Evolutionary conservation across 768 basidiomycete genomes (phyloP).

Genomic region (Mycena olivaceomarginata): DNA sequence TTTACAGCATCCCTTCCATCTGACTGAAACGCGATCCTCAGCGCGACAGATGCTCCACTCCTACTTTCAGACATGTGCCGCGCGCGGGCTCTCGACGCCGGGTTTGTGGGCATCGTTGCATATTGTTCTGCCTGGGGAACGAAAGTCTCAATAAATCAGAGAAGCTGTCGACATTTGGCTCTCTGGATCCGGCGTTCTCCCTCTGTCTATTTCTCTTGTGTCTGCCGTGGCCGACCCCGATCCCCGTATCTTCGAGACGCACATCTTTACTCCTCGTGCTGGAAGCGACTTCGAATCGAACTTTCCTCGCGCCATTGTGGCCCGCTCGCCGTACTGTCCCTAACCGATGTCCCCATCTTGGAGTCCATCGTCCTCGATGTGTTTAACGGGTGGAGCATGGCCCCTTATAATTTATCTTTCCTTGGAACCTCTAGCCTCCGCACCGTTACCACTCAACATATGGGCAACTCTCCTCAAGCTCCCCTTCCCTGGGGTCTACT

Average conservation of each 20-base stretch:
- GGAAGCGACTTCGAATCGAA: not conserved
- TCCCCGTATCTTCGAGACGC: not conserved
- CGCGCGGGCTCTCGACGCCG: slow-evolving; percentile 13
- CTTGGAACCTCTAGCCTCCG: not conserved
- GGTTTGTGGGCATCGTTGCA: slow-evolving; percentile 17
- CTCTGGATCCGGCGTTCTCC: slow-evolving; percentile 17
- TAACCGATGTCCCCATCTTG: not conserved
- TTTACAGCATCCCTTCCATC: not conserved
- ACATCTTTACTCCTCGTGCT: not conserved
- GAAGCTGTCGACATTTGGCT: not conserved
- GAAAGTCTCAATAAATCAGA: not conserved
- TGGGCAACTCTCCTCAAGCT: no score
- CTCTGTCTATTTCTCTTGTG: slow-evolving; percentile 14
- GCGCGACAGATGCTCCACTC: not conserved
- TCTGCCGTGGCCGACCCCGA: not conserved
- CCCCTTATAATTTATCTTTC: not conserved
- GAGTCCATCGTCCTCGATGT: not conserved
- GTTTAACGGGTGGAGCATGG: not conserved
- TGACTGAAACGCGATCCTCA: slow-evolving; percentile 3
- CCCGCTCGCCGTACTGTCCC: not conserved
- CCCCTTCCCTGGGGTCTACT: not conserved
- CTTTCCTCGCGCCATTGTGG: not conserved
- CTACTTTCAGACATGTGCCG: not conserved
- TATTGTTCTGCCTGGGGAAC: not conserved
- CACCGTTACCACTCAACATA: not conserved